phyloP scores from a whole-genome alignment of 345 rosid genomes.

The Hibiscus trionum region DNA sequence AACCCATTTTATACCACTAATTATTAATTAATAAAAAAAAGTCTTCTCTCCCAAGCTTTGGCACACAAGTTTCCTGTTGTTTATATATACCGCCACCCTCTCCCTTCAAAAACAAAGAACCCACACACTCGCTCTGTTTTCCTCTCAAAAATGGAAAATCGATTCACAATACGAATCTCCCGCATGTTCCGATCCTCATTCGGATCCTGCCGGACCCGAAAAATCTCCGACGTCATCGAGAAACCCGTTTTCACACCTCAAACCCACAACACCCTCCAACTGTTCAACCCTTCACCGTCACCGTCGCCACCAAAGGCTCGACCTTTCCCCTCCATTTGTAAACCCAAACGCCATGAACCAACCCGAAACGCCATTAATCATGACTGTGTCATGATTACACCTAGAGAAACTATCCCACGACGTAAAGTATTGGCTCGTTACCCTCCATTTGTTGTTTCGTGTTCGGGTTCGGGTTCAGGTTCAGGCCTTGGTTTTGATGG shows the following conservation, averaged over 20 bases:
- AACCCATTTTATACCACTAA: background rate
- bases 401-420: slow-evolving; percentile 20
- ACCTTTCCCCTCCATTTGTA: slow-evolving; percentile 39
- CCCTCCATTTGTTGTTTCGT: slow-evolving; percentile 19
- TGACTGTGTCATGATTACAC: slow-evolving; percentile 20
- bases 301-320: slow-evolving; percentile 22
- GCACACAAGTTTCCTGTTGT: background rate
- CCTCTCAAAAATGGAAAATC: slow-evolving; percentile 43
- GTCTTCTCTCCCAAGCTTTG: slow-evolving; percentile 12
- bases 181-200: slow-evolving; percentile 58
- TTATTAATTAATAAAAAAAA: background rate
- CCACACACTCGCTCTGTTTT: background rate
- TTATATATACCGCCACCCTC: background rate
- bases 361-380: slow-evolving; percentile 11
- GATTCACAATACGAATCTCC: slow-evolving; percentile 51
- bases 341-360: slow-evolving; percentile 26
- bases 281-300: slow-evolving; percentile 8
- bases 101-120: background rate
- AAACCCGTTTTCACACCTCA: slow-evolving; percentile 28
- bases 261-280: slow-evolving; percentile 5
- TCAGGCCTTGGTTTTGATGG: slow-evolving; percentile 2
- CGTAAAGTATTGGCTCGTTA: slow-evolving; percentile 19
- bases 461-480: no score
- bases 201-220: slow-evolving; percentile 48
- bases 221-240: slow-evolving; percentile 51